Evolutionary conservation across 2,329 filamentous ascomycete genomes (phyloP), one percentile per base, ranked within the genome.

Genomic region (Rugonectria rugulosa): DNA sequence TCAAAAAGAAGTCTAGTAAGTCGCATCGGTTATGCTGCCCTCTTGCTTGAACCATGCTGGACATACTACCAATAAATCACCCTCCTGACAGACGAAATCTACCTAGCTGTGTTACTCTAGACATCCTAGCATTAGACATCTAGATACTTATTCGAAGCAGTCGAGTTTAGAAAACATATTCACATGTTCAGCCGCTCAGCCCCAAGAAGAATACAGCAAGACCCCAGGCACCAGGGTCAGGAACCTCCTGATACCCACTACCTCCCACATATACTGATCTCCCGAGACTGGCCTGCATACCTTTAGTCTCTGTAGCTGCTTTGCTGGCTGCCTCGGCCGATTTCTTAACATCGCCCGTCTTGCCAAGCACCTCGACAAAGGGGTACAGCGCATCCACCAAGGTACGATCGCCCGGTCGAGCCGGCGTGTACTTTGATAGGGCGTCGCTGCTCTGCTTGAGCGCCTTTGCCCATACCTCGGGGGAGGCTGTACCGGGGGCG

Each of bases 201-300:
- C 94, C 95, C 38, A 83, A 77, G 75, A 97, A 88, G 75, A 99
- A 93, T 72, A 88, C 86, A 27, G 89, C 88, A 62, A 98, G 69
- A 0, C 85, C 86, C 79, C 82, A 88, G 14, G 86, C 86, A n/a
- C 95, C 95, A 56, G 83, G 83, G 49, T 86, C 82, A 0, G 82
- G 83, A 8, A 82, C 82, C 66, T 77, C 70, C 61, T 77, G 70
- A 47, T 76, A 77, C 12, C 74, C 74, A 48, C 71, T 75, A 4
- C 89, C 59, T 26, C 75, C 75, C 5, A 77, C 71, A 53, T 77
- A 77, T 6, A 77, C 75, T 1, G 74, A 70, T 57, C 79, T 64
- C 7, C 95, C 95, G 34, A 99, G 78, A 65, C 88, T 95, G 36
- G 95, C 91, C 72, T 89, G 86, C 93, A 99, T 97, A 20, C 89